Evolutionary conservation across 441 rosid genomes (phyloP).

Genomic region (Croton laevigatus): DNA sequence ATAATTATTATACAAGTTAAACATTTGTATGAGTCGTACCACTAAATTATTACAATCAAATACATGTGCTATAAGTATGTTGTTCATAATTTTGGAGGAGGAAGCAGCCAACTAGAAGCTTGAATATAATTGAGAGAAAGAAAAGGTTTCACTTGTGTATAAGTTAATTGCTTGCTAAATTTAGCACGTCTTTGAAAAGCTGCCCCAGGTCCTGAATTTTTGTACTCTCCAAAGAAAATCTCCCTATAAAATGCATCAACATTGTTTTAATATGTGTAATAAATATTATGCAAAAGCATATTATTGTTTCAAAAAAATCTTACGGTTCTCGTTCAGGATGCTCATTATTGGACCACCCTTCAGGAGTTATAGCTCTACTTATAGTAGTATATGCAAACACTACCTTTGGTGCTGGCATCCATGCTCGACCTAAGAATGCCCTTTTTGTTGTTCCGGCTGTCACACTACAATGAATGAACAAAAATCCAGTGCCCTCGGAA

Average conservation of each 20-base stretch:
- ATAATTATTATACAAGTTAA: no score
- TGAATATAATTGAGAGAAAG: conserved; percentile 41
- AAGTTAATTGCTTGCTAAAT: conserved; percentile 37
- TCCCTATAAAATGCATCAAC: conserved; percentile 29
- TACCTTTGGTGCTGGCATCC: conserved; percentile 51
- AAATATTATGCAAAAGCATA: no score
- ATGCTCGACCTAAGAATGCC: conserved; percentile 57
- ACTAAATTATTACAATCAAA: no score
- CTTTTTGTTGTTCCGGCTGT: conserved; percentile 38
- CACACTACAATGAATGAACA: conserved; percentile 53
- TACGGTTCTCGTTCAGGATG: conserved; percentile 28
- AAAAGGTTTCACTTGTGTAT: conserved; percentile 30
- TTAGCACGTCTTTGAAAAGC: conserved; percentile 26
- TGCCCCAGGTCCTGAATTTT: conserved; percentile 48
- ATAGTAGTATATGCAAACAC: conserved; percentile 49
- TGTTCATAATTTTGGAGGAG: conserved; percentile 37
- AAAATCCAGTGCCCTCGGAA: conserved; percentile 40
- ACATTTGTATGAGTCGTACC: no score
- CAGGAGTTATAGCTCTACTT: conserved; percentile 33
- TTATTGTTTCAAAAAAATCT: neutral
- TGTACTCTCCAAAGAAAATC: conserved; percentile 49
- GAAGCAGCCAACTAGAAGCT: conserved; percentile 67
- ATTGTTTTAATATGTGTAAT: no score
- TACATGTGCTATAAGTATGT: neutral
- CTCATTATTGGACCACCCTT: conserved; percentile 47